These are phyloP conservation scores for Solanum hybrid DNA, from an alignment of 305 asterid genomes.

Conservation along the genomic window DNA sequence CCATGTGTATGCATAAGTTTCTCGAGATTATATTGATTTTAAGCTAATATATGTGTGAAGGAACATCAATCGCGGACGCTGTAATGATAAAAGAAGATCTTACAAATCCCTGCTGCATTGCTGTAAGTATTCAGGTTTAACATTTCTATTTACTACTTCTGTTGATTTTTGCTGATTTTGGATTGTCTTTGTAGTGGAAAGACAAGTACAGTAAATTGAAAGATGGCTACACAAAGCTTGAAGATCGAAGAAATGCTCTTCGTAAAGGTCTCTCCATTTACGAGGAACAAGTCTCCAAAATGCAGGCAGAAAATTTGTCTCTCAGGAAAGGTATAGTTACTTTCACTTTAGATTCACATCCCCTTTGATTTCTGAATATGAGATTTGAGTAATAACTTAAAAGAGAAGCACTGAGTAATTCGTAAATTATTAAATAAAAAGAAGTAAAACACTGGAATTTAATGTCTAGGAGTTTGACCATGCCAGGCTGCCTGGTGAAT, in stretches of 20 bases:
- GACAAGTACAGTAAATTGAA: slow-evolving; percentile 40
- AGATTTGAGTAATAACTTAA: background rate
- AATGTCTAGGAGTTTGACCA: background rate
- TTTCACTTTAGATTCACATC: background rate
- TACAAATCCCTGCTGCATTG: slow-evolving; percentile 49
- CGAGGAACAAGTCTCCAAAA: slow-evolving; percentile 18
- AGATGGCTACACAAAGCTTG: slow-evolving; percentile 37
- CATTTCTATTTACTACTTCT: background rate
- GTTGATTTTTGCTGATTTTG: background rate
- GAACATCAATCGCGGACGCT: slow-evolving; percentile 41
- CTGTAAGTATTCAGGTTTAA: slow-evolving; percentile 25
- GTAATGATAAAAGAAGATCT: slow-evolving; percentile 33
- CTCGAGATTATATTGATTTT: background rate
- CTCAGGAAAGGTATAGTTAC: slow-evolving; percentile 42
- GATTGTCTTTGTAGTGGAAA: slow-evolving; percentile 37
- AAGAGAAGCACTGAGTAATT: background rate
- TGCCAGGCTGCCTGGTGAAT: background rate
- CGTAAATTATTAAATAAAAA: background rate
- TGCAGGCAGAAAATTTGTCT: slow-evolving; percentile 36
- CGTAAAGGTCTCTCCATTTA: slow-evolving; percentile 27
- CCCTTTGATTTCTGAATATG: background rate
- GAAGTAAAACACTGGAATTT: background rate
- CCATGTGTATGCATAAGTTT: background rate
- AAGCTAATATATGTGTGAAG: background rate
- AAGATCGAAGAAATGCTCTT: slow-evolving; percentile 36